A percentile compares a stretch with the other conserved stretches of the same genome.
Evolutionary conservation across 306 rosid species (phyloP).

Genomic region (Chamaecrista fasciculata): DNA sequence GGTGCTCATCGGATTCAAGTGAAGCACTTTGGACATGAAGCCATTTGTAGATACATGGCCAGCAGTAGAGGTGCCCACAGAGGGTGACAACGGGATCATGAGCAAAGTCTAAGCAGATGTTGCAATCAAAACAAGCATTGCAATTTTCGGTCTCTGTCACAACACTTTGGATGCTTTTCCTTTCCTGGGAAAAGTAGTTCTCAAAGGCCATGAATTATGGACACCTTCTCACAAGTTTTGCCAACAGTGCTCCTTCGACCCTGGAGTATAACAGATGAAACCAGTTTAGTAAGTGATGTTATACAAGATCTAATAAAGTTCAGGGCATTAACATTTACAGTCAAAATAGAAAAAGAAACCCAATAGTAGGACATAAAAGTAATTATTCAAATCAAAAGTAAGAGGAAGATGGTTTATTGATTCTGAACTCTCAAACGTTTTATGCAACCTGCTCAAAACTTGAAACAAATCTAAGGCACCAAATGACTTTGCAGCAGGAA

Average conservation of each 20-base stretch:
- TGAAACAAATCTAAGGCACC: neutral
- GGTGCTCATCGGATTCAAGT: slow-evolving; percentile 69
- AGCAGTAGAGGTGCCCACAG: slow-evolving; percentile 96
- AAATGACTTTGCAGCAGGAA: neutral
- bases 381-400: neutral
- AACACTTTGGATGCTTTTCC: slow-evolving; percentile 46
- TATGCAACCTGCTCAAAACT: neutral
- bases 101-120: slow-evolving; percentile 84
- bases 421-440: neutral
- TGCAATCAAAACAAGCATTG: slow-evolving; percentile 73
- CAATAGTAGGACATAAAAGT: neutral
- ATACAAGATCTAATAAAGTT: neutral
- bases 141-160: slow-evolving; percentile 45
- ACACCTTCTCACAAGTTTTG: slow-evolving; percentile 19
- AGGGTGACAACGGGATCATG: slow-evolving; percentile 84
- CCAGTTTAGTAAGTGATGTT: slow-evolving; percentile 21
- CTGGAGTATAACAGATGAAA: slow-evolving; percentile 38
- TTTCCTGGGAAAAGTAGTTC: slow-evolving; percentile 47
- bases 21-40: slow-evolving; percentile 75
- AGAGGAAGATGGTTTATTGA: neutral
- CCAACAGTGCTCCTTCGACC: slow-evolving; percentile 20
- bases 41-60: slow-evolving; percentile 98
- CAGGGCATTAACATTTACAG: neutral
- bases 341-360: slow-evolving; percentile 13
- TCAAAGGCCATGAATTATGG: slow-evolving; percentile 58